Evolutionary conservation across 1,139 yeast species (phyloP).

Genomic region (Geotrichum aggregatum): DNA sequence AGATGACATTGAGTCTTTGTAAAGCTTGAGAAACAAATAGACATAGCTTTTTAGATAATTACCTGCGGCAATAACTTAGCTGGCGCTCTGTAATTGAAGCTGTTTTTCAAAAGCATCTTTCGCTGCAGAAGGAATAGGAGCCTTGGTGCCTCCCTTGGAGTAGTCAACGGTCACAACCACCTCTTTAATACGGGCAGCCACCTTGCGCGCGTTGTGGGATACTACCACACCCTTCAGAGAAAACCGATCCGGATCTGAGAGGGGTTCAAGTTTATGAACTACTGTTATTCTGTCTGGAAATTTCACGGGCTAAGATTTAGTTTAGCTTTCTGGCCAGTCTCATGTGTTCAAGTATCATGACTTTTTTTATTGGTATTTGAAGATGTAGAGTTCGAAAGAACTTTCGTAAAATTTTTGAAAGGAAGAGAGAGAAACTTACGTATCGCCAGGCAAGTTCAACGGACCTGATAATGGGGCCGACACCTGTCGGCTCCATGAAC

Average conservation of each 20-base stretch:
- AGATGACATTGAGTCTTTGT: too few species aligned
- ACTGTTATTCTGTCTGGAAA: slow-evolving; percentile 37
- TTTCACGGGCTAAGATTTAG: slow-evolving; percentile 28
- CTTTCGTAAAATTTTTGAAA: background rate
- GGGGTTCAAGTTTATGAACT: slow-evolving; percentile 32
- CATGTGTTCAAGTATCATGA: too few species aligned
- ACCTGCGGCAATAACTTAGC: too few species aligned
- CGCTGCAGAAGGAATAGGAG: slow-evolving; percentile 33
- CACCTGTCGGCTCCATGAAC: slow-evolving; percentile 30
- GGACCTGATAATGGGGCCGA: slow-evolving; percentile 38
- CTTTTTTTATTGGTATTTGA: too few species aligned
- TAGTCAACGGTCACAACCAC: slow-evolving; percentile 38
- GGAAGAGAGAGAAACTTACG: slow-evolving; percentile 11
- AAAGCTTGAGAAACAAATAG: too few species aligned
- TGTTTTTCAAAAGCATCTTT: slow-evolving; percentile 20
- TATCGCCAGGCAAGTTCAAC: slow-evolving; percentile 38
- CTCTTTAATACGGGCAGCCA: slow-evolving; percentile 38
- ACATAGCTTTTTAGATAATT: too few species aligned
- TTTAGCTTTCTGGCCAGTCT: background rate
- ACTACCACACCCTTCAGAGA: slow-evolving; percentile 37
- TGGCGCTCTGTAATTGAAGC: slow-evolving; percentile 7
- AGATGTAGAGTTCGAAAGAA: too few species aligned
- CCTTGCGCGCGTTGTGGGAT: slow-evolving; percentile 36
- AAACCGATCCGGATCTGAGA: slow-evolving; percentile 33
- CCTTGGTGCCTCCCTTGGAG: slow-evolving; percentile 33